Evolutionary conservation across 2,329 filamentous ascomycete genomes (phyloP).

Genomic region (Monilinia laxa): DNA sequence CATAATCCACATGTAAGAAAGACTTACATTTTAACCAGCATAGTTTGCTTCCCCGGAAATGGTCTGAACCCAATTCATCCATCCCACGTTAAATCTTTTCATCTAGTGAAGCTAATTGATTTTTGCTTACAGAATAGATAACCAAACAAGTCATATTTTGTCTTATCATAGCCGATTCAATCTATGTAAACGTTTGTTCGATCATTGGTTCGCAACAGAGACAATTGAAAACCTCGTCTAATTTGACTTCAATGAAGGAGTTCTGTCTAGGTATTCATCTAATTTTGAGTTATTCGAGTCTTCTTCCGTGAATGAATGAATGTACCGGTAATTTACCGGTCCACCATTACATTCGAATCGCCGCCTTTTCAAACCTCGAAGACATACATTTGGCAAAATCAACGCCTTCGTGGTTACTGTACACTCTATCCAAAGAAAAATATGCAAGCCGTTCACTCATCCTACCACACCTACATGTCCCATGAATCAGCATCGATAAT

Average conservation of each 20-base stretch:
- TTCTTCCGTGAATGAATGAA: neutral
- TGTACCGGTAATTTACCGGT: neutral
- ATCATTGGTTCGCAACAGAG: neutral
- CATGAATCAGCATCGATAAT: slow-evolving; percentile 12
- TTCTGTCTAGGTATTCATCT: neutral
- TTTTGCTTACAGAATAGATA: neutral
- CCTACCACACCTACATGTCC: slow-evolving; percentile 12
- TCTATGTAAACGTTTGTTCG: neutral
- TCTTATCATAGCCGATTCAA: neutral
- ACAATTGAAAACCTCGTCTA: slow-evolving; percentile 10
- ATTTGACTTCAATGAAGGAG: slow-evolving; percentile 1
- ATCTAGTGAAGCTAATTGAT: too few relatives aligned
- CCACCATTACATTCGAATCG: neutral
- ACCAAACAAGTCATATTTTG: neutral
- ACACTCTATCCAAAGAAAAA: neutral
- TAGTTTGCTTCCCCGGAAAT: slow-evolving; percentile 16
- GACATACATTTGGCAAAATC: neutral
- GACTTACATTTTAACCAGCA: neutral
- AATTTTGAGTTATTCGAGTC: neutral
- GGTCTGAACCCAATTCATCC: neutral
- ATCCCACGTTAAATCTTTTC: too few relatives aligned
- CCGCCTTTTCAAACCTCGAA: neutral
- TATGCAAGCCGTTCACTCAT: slow-evolving; percentile 16
- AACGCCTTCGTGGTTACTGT: slow-evolving; percentile 1
- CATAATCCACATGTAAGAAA: neutral